phyloP scores from a whole-genome alignment of 2,329 filamentous ascomycete species.

The Calcarisporium arbuscula region DNA sequence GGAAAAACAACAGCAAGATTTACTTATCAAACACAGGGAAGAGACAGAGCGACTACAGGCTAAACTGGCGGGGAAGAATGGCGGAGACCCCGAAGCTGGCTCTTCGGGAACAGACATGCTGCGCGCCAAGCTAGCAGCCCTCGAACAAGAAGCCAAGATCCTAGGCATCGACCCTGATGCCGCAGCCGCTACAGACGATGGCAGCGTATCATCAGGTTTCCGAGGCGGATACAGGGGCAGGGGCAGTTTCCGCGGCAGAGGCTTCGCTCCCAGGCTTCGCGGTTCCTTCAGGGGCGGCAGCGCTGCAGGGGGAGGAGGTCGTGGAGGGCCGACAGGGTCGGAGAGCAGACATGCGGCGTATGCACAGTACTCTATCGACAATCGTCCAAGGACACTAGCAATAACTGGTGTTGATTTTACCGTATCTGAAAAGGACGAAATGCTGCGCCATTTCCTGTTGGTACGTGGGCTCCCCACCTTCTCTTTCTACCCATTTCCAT shows the following conservation, averaged over 20 bases:
- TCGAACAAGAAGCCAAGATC: constrained; percentile 65
- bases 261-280: constrained; percentile 28
- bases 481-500: not conserved
- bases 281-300: constrained; percentile 35
- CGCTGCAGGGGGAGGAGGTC: no score
- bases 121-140: constrained; percentile 64
- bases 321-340: no score
- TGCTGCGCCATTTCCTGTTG: constrained; percentile 63
- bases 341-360: constrained; percentile 51
- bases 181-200: constrained; percentile 38
- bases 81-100: constrained; percentile 19
- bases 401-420: constrained; percentile 60
- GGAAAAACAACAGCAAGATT: constrained; percentile 55
- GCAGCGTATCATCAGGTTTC: constrained; percentile 18
- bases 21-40: constrained; percentile 57
- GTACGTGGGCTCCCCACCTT: constrained; percentile 35
- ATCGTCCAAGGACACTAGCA: constrained; percentile 63
- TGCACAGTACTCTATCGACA: constrained; percentile 64
- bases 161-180: constrained; percentile 60
- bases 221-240: constrained; percentile 34
- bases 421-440: constrained; percentile 57
- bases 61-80: constrained; percentile 34
- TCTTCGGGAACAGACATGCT: constrained; percentile 54
- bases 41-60: constrained; percentile 60
- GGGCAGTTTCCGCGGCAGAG: constrained; percentile 25